Percentiles rank a stretch among this genome's conserved stretches.
Conservation (phyloP, 2,329 filamentous ascomycete species). For the Pseudocercospora crystallina region DNA sequence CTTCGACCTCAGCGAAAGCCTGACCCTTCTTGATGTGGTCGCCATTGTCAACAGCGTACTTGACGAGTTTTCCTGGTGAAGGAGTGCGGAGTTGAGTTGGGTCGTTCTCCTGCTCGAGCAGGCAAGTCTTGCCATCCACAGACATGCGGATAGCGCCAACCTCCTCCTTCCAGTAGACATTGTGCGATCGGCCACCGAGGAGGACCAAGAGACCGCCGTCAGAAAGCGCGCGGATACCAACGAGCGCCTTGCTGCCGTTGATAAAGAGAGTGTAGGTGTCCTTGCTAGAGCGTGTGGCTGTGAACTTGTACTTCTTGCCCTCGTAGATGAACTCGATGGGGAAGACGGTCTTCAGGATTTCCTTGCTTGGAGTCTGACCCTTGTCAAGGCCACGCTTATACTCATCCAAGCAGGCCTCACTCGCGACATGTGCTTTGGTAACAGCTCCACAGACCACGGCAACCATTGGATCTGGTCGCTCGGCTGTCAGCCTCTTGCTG, state of each 20-base stretch:
- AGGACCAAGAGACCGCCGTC: conserved; percentile 92
- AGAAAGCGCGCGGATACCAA: conserved; percentile 87
- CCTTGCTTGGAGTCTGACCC: conserved; percentile 95
- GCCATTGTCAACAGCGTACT: conserved; percentile 94
- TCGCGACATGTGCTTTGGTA: conserved; percentile 92
- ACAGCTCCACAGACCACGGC: conserved; percentile 95
- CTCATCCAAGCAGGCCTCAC: conserved; percentile 81
- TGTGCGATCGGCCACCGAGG: conserved; percentile 90
- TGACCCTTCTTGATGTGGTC: conserved; percentile 90
- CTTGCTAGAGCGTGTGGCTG: conserved; percentile 83
- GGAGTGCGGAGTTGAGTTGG: conserved; percentile 94
- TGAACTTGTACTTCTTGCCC: conserved; percentile 95
- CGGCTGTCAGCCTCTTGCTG: conserved; percentile 93
- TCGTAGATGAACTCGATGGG: conserved; percentile 99
- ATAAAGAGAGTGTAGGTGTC: conserved; percentile 98
- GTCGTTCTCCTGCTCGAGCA: conserved; percentile 98
- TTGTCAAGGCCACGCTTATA: conserved; percentile 89
- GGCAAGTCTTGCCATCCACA: conserved; percentile 95
- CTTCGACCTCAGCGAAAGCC: conserved; percentile 93
- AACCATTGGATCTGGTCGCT: conserved; percentile 88
- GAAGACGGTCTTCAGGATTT: conserved; percentile 96
- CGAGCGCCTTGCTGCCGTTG: conserved; percentile 94
- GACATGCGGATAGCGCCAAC: conserved; percentile 92
- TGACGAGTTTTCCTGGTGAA: conserved; percentile 95
- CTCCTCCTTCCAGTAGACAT: conserved; percentile 99